Evolutionary conservation across 768 basidiomycete species (phyloP), one percentile per base, ranked within the genome.

Genomic region (Rhodotorula diobovata): DNA sequence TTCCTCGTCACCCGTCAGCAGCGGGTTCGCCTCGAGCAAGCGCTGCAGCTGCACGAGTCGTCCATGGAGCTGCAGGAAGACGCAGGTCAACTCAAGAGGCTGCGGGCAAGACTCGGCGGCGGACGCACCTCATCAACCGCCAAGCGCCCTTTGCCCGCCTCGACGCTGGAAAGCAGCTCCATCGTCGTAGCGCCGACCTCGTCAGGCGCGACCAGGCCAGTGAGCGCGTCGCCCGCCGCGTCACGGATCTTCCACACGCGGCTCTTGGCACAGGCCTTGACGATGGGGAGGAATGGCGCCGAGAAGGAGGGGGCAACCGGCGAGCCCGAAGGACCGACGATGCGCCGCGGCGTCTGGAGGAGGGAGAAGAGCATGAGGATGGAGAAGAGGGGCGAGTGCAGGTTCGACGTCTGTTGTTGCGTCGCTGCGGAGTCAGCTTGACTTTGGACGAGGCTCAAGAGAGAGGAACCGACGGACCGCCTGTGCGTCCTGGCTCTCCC

Each of bases 221-320:
- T 75, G 11, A 75, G 35, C 0, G 74, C 74, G 32, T 72, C 70
- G 3, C 65, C 71, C 0, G 74, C 74, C 25, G 62, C 68, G 16
- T 72, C 71, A 25, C 74, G 70, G 34, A 75, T 75, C 71, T 75
- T 75, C 73, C 73, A 75, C 12, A 75, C 73, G 0, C 64, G 54
- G 54, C 70, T 71, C 41, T 18, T 50, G 1, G 61, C 56, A 54
- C 73, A 75, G 1, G 63, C 61, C 32, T 39, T 39, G 21, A 75
- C 58, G 35, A 71, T 56, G 7, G 70, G 63, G 21, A 71, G 18
- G 65, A 75, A 63, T 0, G 73, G 60, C 14, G 41, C 51, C 2
- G 66, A 39, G 37, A 28, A 28, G 12, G 23, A 60, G n/a, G 5
- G 65, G 30, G 1, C 39, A 1, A 25, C 34, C 60, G 18, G 64